Percentiles rank a stretch among this genome's conserved stretches.
These are phyloP conservation scores for Bacidia gigantensis DNA, from an alignment of 495 filamentous ascomycete species.

Conservation along the genomic window DNA sequence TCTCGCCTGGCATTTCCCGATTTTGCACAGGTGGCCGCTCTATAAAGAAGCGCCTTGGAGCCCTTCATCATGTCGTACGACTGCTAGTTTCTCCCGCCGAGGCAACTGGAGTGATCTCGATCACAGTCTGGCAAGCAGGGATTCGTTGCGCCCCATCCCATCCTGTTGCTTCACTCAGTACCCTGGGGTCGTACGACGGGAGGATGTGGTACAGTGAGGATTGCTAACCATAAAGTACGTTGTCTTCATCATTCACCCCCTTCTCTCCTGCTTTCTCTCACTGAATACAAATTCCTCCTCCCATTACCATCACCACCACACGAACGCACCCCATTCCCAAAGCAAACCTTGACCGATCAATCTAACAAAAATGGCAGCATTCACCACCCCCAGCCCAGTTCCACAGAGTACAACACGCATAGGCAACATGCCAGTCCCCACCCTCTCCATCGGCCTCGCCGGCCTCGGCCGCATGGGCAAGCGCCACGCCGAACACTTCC, in stretches of 20 bases:
- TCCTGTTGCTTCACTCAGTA: no score
- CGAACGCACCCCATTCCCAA: no score
- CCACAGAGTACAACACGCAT: no score
- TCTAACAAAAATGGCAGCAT: no score
- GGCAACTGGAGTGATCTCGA: background rate
- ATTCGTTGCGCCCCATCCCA: background rate
- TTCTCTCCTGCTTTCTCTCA: background rate
- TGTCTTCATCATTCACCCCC: background rate
- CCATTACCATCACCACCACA: no score
- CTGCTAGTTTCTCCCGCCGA: no score
- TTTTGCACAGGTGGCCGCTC: background rate
- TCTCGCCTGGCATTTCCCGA: background rate
- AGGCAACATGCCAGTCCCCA: constrained; percentile 28
- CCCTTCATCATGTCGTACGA: background rate
- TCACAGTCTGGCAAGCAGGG: background rate
- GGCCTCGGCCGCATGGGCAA: constrained; percentile 48
- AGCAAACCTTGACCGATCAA: no score
- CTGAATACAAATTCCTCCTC: background rate
- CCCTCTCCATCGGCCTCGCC: constrained; percentile 35
- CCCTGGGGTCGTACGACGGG: no score
- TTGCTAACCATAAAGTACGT: background rate
- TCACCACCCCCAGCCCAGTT: no score
- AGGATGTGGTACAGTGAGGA: background rate
- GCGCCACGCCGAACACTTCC: constrained; percentile 40
- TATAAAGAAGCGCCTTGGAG: background rate